phyloP scores from a whole-genome alignment of 2,329 filamentous ascomycete genomes.

The Sphaceloma murrayae region DNA sequence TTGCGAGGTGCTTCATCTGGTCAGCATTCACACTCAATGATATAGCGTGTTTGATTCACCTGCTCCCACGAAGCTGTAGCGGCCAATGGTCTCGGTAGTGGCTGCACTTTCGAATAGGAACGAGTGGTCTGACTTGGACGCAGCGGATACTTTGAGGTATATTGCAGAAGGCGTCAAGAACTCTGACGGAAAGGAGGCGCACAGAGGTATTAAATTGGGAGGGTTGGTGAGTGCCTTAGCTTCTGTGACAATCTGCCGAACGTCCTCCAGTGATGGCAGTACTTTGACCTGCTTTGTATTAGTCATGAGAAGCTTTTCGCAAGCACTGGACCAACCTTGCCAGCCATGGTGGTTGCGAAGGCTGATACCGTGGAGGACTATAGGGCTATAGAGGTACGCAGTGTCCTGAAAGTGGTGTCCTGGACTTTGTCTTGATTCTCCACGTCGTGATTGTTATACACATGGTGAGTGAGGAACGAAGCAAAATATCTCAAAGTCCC shows the following conservation, averaged over 20 bases:
- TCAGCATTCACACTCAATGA: constrained; percentile 15
- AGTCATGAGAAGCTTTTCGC: neutral
- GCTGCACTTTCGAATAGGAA: constrained; percentile 95
- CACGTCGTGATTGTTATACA: too few species aligned
- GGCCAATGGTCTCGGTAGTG: constrained; percentile 78
- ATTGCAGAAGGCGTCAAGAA: constrained; percentile 90
- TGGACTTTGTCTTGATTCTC: too few species aligned
- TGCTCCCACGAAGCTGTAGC: constrained; percentile 91
- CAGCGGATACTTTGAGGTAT: constrained; percentile 78
- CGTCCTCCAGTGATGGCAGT: constrained; percentile 52
- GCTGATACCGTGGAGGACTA: too few species aligned
- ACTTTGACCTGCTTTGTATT: constrained; percentile 33
- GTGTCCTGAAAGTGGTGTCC: too few species aligned
- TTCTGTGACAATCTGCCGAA: constrained; percentile 47
- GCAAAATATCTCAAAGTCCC: too few species aligned
- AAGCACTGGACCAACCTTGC: constrained; percentile 8
- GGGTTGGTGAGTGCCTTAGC: constrained; percentile 45
- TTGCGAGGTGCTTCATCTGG: constrained; percentile 51
- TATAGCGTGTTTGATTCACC: constrained; percentile 40
- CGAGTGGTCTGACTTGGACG: constrained; percentile 62
- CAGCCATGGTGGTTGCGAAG: too few species aligned
- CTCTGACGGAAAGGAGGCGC: constrained; percentile 79
- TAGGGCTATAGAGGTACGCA: too few species aligned
- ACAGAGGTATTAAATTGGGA: constrained; percentile 73
- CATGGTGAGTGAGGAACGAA: too few species aligned